Percentiles rank a stretch among this genome's conserved stretches.
Conservation (phyloP, 345 rosid genomes). For the Isatis tinctoria region DNA sequence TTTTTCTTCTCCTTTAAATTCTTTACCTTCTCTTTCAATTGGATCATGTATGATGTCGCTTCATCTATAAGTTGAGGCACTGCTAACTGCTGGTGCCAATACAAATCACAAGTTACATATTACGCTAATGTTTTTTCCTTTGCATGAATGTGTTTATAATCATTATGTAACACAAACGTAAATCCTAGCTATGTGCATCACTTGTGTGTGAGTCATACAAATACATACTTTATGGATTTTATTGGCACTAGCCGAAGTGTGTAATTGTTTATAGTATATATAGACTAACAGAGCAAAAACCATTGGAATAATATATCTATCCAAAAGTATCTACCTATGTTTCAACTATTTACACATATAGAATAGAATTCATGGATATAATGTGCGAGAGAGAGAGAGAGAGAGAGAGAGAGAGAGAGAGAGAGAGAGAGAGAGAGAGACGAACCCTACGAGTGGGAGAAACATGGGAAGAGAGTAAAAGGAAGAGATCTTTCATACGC, state of each 20-base stretch:
- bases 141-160: not conserved
- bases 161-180: not conserved
- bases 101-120: not conserved
- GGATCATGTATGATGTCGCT: slow-evolving; percentile 11
- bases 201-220: not conserved
- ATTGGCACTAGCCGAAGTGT: not conserved
- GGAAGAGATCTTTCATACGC: slow-evolving; percentile 26
- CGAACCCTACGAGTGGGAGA: slow-evolving; percentile 23
- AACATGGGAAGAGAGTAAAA: slow-evolving; percentile 12
- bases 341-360: not conserved
- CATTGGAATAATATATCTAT: not conserved
- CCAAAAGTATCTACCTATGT: not conserved
- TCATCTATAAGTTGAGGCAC: slow-evolving; percentile 22
- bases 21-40: slow-evolving; percentile 9
- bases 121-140: not conserved
- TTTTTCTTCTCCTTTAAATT: slow-evolving; percentile 16
- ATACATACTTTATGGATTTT: not conserved
- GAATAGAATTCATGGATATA: not conserved
- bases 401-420: not conserved
- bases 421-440: not conserved
- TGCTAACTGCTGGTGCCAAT: slow-evolving; percentile 2
- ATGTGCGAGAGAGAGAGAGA: not conserved
- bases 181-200: not conserved
- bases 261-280: not conserved
- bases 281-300: not conserved